A percentile compares a stretch with the other conserved stretches of the same genome.
Evolutionary conservation across 169 alveolate genomes (phyloP).

Genomic region (Eimeria sp.): DNA sequence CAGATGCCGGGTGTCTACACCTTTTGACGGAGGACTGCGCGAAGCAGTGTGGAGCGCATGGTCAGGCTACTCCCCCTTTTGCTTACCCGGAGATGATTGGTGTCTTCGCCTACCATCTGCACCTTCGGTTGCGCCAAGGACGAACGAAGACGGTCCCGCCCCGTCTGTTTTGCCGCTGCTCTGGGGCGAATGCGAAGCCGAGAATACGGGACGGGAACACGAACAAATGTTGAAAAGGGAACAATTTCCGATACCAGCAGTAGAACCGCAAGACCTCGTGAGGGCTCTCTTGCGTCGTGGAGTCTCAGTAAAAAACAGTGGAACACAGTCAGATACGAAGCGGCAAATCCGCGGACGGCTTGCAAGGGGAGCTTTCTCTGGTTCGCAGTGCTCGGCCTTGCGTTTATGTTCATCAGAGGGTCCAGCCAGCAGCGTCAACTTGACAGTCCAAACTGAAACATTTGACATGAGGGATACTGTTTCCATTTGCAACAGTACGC

Average conservation of each 20-base stretch:
- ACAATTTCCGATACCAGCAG: neutral
- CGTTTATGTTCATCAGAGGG: slow-evolving; percentile 35
- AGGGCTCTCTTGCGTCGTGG: slow-evolving; percentile 64
- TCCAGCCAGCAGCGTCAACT: slow-evolving; percentile 53
- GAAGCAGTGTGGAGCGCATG: slow-evolving; percentile 61
- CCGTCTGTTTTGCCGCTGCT: neutral
- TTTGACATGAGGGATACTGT: slow-evolving; percentile 52
- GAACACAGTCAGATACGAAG: neutral
- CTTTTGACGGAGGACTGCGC: neutral
- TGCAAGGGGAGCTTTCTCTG: neutral
- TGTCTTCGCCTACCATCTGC: slow-evolving; percentile 46
- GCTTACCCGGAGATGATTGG: slow-evolving; percentile 48
- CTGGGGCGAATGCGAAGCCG: neutral
- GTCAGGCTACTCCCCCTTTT: slow-evolving; percentile 67
- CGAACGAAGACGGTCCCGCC: neutral
- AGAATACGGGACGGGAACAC: neutral
- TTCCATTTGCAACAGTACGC: slow-evolving; percentile 28
- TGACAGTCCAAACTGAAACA: slow-evolving; percentile 1
- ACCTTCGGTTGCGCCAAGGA: neutral
- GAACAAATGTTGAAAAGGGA: neutral
- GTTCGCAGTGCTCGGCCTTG: slow-evolving; percentile 50
- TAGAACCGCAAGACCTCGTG: neutral
- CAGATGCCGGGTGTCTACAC: neutral
- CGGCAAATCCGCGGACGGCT: neutral
- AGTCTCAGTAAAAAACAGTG: slow-evolving; percentile 5